Evolutionary conservation across 257 asterid genomes (phyloP).

Genomic region (Solanum appendiculatum): DNA sequence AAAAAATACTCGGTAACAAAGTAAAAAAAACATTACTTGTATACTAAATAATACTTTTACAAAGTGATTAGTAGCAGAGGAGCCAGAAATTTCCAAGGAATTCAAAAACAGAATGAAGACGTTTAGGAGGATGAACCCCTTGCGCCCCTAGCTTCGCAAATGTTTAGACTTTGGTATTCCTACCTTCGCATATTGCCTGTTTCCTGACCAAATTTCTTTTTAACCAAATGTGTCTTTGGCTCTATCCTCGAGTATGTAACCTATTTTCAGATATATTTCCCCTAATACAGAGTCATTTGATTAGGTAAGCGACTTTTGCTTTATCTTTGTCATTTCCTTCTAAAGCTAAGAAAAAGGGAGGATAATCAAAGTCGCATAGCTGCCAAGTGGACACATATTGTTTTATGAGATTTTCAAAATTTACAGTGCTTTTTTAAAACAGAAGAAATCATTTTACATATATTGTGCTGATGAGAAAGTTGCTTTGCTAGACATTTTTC

Average conservation of each 20-base stretch:
- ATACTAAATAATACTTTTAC: too few relatives aligned
- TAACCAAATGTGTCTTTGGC: background rate
- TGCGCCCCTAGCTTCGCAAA: background rate
- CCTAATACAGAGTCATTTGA: background rate
- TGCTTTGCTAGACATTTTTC: background rate
- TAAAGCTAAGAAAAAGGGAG: background rate
- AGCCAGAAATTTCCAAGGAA: too few relatives aligned
- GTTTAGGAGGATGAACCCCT: background rate
- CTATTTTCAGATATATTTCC: background rate
- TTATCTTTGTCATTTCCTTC: background rate
- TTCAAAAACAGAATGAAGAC: background rate
- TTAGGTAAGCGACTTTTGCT: background rate
- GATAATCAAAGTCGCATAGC: background rate
- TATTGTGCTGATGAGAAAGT: background rate
- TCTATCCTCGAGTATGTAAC: background rate
- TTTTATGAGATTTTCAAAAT: background rate
- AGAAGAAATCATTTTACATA: background rate
- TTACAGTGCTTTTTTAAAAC: background rate
- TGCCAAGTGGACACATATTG: background rate
- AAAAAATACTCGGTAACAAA: too few relatives aligned
- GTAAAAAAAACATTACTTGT: too few relatives aligned
- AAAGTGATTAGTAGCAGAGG: too few relatives aligned
- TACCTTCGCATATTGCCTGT: background rate
- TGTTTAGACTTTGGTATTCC: background rate
- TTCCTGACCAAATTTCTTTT: background rate